Base-by-base conservation (phyloP, 2,329 filamentous ascomycete genomes). In the Didymella lethalis region DNA sequence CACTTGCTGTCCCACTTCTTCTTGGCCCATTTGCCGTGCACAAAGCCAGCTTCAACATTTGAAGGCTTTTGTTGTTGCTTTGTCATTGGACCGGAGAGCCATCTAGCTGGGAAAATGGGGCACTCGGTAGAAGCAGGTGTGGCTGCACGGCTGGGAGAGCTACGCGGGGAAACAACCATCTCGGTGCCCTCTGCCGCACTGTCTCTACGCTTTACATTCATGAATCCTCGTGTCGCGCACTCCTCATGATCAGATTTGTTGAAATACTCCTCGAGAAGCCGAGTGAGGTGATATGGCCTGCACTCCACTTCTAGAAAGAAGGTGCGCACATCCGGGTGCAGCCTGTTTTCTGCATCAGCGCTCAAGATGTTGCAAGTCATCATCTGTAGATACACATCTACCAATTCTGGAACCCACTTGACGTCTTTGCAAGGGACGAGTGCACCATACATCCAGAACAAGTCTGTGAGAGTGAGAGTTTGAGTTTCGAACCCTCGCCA, bases 391-490 rank as follows among this genome's bases (percentile, higher is more conserved):
- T 49, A 49, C 16, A 18, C 16, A 2, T 40, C 23, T 16, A 23
- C 29, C 25, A 20, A 26, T 16, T 40, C 23, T 18, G 47, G 47
- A 4, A 40, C 11, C 47, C 47, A 40, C 14, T 12, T 18, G 7
- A 8, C 3, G 2, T 11, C 8, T 18, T 29, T 25, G 14, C 7
- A 16, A 11, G 10, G 23, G 6, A 25, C 16, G 20, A 49, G 34
- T 34, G 47, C 32, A 29, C 47, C 34, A 20, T 20, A 49, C 4
- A 49, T 40, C 47, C 47, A 49, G 29, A 49, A 49, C 4, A 49
- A 23, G 3, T 49, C 47, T 6, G 3, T 18, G 2, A 14, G 32
- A 8, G 23, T 49, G 2, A 49, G 32, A 11, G 14, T 28, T 8
- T 40, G 32, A 3, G 47, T 49, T 11, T 38, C 25, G n/a, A 49